A percentile compares a stretch with the other conserved stretches of the same genome.
These are phyloP conservation scores for Plasmodium fragile DNA, from an alignment of 169 alveolate genomes.

Conservation along the genomic window DNA sequence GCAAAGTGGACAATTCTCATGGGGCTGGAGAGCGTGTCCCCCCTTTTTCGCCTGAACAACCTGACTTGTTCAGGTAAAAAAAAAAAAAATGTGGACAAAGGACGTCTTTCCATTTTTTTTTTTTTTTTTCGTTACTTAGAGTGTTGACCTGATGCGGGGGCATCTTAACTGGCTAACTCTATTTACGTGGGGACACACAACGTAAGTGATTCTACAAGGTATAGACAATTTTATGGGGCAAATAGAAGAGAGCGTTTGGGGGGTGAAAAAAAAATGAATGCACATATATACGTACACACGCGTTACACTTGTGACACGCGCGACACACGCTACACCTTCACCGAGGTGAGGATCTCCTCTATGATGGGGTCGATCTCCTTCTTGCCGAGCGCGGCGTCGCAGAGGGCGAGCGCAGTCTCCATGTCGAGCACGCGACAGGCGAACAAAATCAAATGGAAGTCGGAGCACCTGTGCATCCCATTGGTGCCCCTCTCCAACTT, in stretches of 20 bases:
- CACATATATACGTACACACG: background rate
- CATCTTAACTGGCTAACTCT: background rate
- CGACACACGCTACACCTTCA: background rate
- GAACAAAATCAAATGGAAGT: constrained; percentile 91
- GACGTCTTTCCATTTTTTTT: background rate
- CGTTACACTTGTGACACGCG: background rate
- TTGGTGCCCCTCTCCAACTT: constrained; percentile 67
- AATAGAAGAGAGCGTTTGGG: background rate
- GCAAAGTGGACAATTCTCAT: background rate
- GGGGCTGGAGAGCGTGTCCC: background rate
- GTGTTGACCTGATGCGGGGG: background rate
- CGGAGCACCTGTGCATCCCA: constrained; percentile 85
- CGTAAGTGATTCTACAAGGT: background rate
- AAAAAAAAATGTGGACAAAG: background rate
- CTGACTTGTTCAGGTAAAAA: background rate
- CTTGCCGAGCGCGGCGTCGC: constrained; percentile 82
- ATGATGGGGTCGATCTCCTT: constrained; percentile 80
- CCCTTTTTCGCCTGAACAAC: background rate
- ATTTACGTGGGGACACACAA: background rate
- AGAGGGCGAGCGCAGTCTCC: constrained; percentile 90
- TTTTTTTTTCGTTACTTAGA: no score
- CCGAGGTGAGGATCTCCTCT: constrained; percentile 63
- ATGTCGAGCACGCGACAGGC: constrained; percentile 93
- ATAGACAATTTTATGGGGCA: background rate
- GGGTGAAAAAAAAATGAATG: background rate